Conservation (phyloP, 768 basidiomycete genomes). For the Boletus rex-veris region DNA sequence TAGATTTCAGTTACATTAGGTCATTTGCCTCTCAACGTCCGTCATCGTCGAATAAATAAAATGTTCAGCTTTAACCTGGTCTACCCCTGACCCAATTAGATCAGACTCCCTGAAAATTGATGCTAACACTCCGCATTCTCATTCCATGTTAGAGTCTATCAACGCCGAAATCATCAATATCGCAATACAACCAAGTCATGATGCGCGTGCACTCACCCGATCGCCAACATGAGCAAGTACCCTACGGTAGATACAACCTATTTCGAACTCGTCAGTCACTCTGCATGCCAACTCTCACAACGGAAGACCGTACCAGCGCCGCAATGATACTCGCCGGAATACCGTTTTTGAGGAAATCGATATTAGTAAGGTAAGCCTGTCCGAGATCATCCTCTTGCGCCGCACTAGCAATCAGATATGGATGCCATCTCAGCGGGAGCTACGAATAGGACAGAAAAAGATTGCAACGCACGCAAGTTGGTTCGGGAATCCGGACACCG, state of each 20-base stretch:
- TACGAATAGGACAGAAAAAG: neutral
- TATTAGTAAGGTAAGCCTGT: slow-evolving; percentile 75
- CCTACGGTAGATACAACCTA: slow-evolving; percentile 21
- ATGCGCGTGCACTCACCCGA: slow-evolving; percentile 6
- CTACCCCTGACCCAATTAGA: no score
- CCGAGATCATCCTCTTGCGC: slow-evolving; percentile 96
- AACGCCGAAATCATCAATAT: neutral
- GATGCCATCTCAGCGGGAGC: neutral
- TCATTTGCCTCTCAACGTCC: no score
- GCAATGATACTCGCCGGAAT: slow-evolving; percentile 93
- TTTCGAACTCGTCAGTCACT: neutral
- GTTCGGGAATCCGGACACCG: slow-evolving; percentile 98
- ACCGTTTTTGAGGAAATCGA: slow-evolving; percentile 92
- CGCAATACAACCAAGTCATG: neutral
- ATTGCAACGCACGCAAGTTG: slow-evolving; percentile 76
- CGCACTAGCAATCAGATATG: slow-evolving; percentile 45
- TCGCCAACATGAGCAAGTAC: slow-evolving; percentile 15
- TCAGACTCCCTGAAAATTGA: no score
- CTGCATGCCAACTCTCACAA: no score
- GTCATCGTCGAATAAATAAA: no score
- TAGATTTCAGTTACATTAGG: no score
- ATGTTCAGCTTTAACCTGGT: no score
- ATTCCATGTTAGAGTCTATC: slow-evolving; percentile 4
- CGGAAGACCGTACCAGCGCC: slow-evolving; percentile 49
- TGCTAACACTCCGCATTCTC: no score